Conservation (phyloP, 306 rosid species). For the Prunus fruticosa region DNA sequence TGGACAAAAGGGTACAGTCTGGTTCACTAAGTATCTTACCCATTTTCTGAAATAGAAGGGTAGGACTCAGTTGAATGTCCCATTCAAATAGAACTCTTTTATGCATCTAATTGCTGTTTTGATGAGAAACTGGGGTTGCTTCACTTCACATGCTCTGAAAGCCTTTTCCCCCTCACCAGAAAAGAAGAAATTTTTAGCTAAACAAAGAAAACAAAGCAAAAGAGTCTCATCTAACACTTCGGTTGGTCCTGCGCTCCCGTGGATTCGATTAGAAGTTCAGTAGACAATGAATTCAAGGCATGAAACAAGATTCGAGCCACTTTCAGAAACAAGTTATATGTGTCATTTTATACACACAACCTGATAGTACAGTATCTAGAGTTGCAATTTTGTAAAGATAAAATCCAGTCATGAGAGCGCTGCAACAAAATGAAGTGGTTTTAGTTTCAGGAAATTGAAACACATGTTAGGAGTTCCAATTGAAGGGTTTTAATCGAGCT, state of each 20-base stretch:
- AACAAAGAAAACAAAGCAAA: background rate
- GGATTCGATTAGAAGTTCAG: background rate
- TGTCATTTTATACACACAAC: conserved; percentile 2
- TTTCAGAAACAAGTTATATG: conserved; percentile 1
- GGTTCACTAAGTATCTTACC: too few relatives aligned
- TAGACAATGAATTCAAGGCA: background rate
- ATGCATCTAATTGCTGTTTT: background rate
- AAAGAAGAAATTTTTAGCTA: background rate
- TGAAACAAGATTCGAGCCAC: background rate
- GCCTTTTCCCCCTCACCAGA: background rate
- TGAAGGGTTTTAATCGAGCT: background rate
- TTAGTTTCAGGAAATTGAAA: background rate
- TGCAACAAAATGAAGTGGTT: conserved; percentile 36
- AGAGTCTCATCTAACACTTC: too few relatives aligned
- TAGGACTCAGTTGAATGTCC: background rate
- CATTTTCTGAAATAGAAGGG: too few relatives aligned
- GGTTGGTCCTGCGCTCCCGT: too few relatives aligned
- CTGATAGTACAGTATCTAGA: conserved; percentile 1
- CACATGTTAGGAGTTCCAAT: background rate
- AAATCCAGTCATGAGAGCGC: conserved; percentile 70
- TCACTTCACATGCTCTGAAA: too few relatives aligned
- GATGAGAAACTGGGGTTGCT: too few relatives aligned
- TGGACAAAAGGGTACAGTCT: background rate
- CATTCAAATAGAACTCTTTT: background rate
- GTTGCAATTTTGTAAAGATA: conserved; percentile 75